Percentiles rank a stretch among this genome's conserved stretches.
Conservation (phyloP, 768 basidiomycete genomes). For the Thelephora aurantiotincta region DNA sequence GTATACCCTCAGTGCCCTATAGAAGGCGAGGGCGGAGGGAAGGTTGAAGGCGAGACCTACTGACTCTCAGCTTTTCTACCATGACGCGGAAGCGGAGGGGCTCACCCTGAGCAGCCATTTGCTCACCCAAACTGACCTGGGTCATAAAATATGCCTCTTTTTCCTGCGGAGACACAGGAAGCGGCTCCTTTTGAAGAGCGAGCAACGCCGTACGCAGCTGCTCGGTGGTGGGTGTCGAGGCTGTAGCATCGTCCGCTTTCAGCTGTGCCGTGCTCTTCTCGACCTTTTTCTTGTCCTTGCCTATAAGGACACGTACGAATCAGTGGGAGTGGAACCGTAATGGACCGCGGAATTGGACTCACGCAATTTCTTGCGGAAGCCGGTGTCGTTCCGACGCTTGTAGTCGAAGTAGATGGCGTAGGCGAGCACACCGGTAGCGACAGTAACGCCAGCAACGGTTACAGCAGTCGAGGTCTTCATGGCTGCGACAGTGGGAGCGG, state of each 20-base stretch:
- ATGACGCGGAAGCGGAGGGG: conserved; percentile 2
- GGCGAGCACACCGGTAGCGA: conserved; percentile 40
- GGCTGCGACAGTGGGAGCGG: conserved; percentile 7
- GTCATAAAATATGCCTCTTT: conserved; percentile 87
- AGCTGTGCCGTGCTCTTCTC: conserved; percentile 46
- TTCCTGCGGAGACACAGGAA: conserved; percentile 55
- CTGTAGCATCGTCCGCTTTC: conserved; percentile 16
- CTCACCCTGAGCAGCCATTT: conserved; percentile 61
- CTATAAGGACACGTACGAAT: conserved; percentile 25
- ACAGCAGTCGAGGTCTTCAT: conserved; percentile 24
- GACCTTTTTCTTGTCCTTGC: conserved; percentile 85
- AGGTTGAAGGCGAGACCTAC: conserved; percentile 69
- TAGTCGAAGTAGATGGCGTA: conserved; percentile 95
- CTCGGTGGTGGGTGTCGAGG: conserved; percentile 25
- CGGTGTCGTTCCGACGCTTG: conserved; percentile 73
- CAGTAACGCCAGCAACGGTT: conserved; percentile 30
- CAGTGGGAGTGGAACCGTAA: not conserved
- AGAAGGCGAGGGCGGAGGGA: conserved; percentile 80
- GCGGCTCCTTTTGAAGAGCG: conserved; percentile 51
- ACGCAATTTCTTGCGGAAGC: conserved; percentile 73
- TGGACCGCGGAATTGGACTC: conserved; percentile 1
- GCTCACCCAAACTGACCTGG: conserved; percentile 80
- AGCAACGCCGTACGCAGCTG: conserved; percentile 52
- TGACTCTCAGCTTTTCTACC: not conserved
- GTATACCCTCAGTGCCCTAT: conserved; percentile 86